phyloP scores from a whole-genome alignment of 2,329 filamentous ascomycete species.

The Cyphellophora europaea region DNA sequence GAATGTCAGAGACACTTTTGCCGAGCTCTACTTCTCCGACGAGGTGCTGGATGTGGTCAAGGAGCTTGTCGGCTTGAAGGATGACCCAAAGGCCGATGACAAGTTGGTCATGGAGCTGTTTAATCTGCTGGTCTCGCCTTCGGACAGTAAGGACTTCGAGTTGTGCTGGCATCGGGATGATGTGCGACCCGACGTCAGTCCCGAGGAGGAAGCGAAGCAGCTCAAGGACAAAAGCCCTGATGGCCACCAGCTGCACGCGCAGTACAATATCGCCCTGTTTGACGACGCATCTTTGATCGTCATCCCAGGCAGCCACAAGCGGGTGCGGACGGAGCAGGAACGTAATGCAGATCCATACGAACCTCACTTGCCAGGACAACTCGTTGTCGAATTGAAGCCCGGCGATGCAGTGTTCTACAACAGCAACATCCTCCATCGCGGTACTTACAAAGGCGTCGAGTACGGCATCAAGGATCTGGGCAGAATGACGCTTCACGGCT shows the following conservation, averaged over 20 bases:
- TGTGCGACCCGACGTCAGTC: conserved; percentile 54
- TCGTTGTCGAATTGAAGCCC: conserved; percentile 56
- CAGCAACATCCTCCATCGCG: conserved; percentile 65
- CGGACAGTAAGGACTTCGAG: conserved; percentile 55
- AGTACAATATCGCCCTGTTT: conserved; percentile 80
- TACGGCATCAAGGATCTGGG: conserved; percentile 26
- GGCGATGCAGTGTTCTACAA: conserved; percentile 84
- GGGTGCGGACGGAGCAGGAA: conserved; percentile 62
- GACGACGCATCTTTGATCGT: conserved; percentile 66
- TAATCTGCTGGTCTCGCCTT: conserved; percentile 67
- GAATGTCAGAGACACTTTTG: conserved; percentile 49
- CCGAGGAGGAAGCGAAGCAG: conserved; percentile 57
- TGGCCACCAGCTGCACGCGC: conserved; percentile 59
- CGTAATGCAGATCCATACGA: conserved; percentile 58
- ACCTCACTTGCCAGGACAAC: conserved; percentile 53
- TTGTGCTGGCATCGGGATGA: conserved; percentile 83
- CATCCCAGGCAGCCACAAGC: conserved; percentile 65
- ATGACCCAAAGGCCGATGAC: conserved; percentile 36
- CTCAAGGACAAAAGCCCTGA: conserved; percentile 41
- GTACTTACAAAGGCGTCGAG: conserved; percentile 30
- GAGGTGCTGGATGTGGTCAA: conserved; percentile 54
- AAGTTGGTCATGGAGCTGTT: conserved; percentile 78
- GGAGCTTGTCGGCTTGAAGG: conserved; percentile 46
- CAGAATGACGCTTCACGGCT: conserved; percentile 34
- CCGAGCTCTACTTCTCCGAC: conserved; percentile 61